These are phyloP conservation scores for Lachnellula suecica DNA, from an alignment of 2,329 filamentous ascomycete species.

Conservation along the genomic window DNA sequence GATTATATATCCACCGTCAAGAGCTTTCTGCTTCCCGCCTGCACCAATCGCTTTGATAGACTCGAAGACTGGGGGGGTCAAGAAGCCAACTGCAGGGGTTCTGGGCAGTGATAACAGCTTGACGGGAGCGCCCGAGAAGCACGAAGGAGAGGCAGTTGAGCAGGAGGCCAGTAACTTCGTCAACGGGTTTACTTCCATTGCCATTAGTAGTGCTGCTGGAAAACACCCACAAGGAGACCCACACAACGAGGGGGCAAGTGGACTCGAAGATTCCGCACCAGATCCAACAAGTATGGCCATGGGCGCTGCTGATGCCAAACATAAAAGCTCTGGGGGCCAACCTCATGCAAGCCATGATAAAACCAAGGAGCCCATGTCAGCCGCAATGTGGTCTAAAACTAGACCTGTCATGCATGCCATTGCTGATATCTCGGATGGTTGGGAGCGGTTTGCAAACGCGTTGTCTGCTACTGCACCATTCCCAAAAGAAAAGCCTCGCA, in stretches of 20 bases:
- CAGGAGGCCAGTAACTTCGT: constrained; percentile 24
- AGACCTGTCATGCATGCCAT: constrained; percentile 38
- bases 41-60: constrained; percentile 19
- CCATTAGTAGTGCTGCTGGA: constrained; percentile 13
- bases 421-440: constrained; percentile 48
- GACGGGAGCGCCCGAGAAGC: constrained; percentile 22
- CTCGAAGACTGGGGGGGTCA: constrained; percentile 15
- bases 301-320: constrained; percentile 14
- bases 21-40: constrained; percentile 15
- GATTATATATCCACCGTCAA: constrained; percentile 11
- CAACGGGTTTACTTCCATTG: constrained; percentile 11
- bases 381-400: constrained; percentile 18
- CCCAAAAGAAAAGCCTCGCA: constrained; percentile 48
- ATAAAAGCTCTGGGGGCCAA: constrained; percentile 8
- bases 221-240: constrained; percentile 18
- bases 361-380: constrained; percentile 19
- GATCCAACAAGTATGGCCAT: constrained; percentile 16
- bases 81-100: constrained; percentile 18
- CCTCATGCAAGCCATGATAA: constrained; percentile 15
- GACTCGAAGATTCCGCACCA: constrained; percentile 15
- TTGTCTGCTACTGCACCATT: constrained; percentile 49
- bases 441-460: constrained; percentile 48
- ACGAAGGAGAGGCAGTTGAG: constrained; percentile 21
- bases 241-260: constrained; percentile 8
- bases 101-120: constrained; percentile 19